phyloP scores from a whole-genome alignment of 805 yeast species.

The Starmerella davenportii region DNA sequence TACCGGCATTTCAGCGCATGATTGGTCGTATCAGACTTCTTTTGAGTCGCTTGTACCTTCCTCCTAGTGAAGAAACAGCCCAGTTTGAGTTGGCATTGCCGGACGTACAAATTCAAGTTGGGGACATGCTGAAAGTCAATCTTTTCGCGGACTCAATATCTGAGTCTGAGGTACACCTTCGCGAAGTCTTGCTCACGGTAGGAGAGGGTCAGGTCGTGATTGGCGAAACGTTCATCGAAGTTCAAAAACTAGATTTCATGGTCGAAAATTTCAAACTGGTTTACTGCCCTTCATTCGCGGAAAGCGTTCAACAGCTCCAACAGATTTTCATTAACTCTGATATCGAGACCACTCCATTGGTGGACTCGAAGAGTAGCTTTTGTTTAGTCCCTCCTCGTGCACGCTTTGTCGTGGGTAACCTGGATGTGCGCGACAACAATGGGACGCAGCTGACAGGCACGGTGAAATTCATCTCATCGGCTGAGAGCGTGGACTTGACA shows the following conservation, averaged over 20 bases:
- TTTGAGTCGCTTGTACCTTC: slow-evolving; percentile 4
- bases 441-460: too few species aligned
- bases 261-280: background rate
- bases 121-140: slow-evolving; percentile 7
- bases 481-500: background rate
- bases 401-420: too few species aligned
- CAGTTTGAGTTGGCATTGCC: slow-evolving; percentile 9
- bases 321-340: background rate
- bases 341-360: too few species aligned
- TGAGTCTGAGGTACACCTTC: slow-evolving; percentile 2
- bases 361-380: too few species aligned
- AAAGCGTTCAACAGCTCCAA: background rate
- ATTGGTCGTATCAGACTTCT: background rate
- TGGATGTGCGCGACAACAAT: too few species aligned
- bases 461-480: background rate
- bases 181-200: slow-evolving; percentile 11
- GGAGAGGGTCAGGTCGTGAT: slow-evolving; percentile 12
- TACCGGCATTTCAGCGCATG: background rate
- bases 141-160: slow-evolving; percentile 10
- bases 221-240: background rate
- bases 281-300: background rate
- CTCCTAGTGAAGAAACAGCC: slow-evolving; percentile 11
- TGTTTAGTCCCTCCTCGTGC: too few species aligned
- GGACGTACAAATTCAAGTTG: slow-evolving; percentile 12
- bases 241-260: background rate